These are phyloP conservation scores for Teunomyces lycoperdinae DNA, from an alignment of 805 yeast species.

Conservation along the genomic window DNA sequence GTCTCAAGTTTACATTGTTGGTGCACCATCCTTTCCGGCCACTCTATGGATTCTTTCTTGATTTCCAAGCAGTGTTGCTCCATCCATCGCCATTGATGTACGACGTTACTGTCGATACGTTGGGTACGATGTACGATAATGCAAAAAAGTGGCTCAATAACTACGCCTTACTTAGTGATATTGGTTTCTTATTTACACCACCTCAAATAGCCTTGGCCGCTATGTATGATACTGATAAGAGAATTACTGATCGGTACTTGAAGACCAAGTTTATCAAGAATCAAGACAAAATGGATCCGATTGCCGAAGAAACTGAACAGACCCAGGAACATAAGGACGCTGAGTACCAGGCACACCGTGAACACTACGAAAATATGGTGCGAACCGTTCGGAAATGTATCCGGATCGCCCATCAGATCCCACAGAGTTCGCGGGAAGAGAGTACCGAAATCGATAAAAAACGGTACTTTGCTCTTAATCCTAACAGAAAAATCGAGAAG, in stretches of 20 bases:
- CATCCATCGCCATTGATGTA: constrained; percentile 43
- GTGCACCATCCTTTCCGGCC: constrained; percentile 90
- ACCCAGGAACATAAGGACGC: constrained; percentile 9
- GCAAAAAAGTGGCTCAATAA: constrained; percentile 66
- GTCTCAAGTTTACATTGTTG: constrained; percentile 72
- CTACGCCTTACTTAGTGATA: constrained; percentile 69
- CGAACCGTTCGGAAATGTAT: constrained; percentile 50
- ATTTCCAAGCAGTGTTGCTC: constrained; percentile 62
- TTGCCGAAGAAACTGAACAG: constrained; percentile 9
- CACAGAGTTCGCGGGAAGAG: constrained; percentile 55
- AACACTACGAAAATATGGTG: constrained; percentile 45
- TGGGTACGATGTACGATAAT: constrained; percentile 68
- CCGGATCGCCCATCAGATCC: constrained; percentile 37
- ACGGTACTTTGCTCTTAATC: constrained; percentile 61
- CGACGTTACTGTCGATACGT: constrained; percentile 46
- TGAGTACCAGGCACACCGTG: constrained; percentile 13
- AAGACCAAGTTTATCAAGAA: constrained; percentile 49
- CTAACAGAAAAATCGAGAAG: constrained; percentile 50
- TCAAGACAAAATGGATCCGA: constrained; percentile 5
- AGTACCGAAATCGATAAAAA: constrained; percentile 63
- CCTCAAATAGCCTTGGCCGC: constrained; percentile 95
- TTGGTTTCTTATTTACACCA: constrained; percentile 76
- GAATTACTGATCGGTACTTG: constrained; percentile 63
- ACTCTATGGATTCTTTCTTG: constrained; percentile 91
- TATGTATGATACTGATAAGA: constrained; percentile 62